Conservation (phyloP, 352 stramenopile species). For the Phytophthora macrochlamydospora region DNA sequence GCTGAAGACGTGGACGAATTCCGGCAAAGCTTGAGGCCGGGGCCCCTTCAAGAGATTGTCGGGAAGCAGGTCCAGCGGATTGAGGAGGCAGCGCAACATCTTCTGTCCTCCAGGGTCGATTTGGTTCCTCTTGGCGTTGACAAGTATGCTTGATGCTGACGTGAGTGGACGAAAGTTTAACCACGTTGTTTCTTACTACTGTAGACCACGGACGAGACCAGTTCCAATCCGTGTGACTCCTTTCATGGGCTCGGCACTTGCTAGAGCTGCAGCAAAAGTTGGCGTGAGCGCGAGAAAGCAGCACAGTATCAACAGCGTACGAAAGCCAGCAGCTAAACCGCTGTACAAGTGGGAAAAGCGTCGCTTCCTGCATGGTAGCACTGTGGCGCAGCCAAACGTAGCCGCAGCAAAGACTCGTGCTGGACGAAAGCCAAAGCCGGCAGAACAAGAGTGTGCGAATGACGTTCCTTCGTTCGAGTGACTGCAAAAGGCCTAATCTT, state of each 20-base stretch:
- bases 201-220: slow-evolving; percentile 20
- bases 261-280: slow-evolving; percentile 25
- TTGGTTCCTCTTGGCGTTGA: slow-evolving; percentile 18
- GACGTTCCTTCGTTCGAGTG: background rate
- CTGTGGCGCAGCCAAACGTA: slow-evolving; percentile 20
- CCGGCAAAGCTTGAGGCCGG: slow-evolving; percentile 40
- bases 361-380: slow-evolving; percentile 23
- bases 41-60: slow-evolving; percentile 55
- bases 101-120: slow-evolving; percentile 28
- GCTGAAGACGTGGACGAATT: slow-evolving; percentile 55
- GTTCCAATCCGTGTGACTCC: slow-evolving; percentile 32
- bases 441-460: slow-evolving; percentile 24
- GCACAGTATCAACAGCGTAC: slow-evolving; percentile 29
- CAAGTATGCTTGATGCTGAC: slow-evolving; percentile 7
- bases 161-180: background rate
- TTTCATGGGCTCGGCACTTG: slow-evolving; percentile 37
- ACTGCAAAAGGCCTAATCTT: background rate
- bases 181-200: background rate
- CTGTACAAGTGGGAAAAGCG: slow-evolving; percentile 68
- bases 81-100: slow-evolving; percentile 31
- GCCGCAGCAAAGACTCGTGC: slow-evolving; percentile 14
- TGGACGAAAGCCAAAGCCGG: slow-evolving; percentile 10
- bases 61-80: slow-evolving; percentile 50
- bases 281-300: slow-evolving; percentile 41
- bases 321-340: slow-evolving; percentile 39